Base-by-base conservation (phyloP, 768 basidiomycete genomes). In the Boletus sp. region DNA sequence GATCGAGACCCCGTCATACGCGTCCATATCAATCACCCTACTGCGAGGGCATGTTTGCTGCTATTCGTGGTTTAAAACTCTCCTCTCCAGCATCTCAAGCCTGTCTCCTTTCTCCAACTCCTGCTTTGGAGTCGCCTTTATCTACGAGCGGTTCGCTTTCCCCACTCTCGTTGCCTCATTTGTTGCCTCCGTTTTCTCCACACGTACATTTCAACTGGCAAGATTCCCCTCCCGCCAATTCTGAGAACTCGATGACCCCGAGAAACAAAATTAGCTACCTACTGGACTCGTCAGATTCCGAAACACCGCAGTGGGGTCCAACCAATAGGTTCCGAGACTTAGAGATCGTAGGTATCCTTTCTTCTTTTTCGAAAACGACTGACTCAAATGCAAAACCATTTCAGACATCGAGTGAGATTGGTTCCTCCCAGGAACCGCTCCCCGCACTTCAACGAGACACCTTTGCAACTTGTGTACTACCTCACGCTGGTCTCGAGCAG, bases 1-100 rank as follows among this genome's bases (percentile, higher is more conserved):
- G 73, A 15, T 62, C 51, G 29, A 66, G 73, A 57, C 73, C 71
- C 51, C 52, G 59, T 30, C 73, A 69, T 64, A 55, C 58, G 32
- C 70, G 18, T 24, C 18, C 33, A 36, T 49, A 49, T 35, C n/a
- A 47, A 45, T 42, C 42, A 7, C 55, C 52, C n/a, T 60, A 60
- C 53, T 55, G 48, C 29, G 60, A 60, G 6, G 42, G 54, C 52
- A 62, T 58, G 56, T 64, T 63, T 45, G 51, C 52, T 6, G 54
- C 57, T 24, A 46, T 61, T 14, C 53, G 42, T 20, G 54, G 56
- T 18, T 37, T 58, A 10, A 45, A 46, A 2, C 9, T 32, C 8
- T 42, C 57, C 4, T 58, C 63, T 29, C 41, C 57, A 9, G 46
- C 40, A 48, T 50, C 54, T 24, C 50, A 52, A 37, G 15, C 50